Evolutionary conservation across 1,284 basidiomycete genomes (phyloP), one percentile per base, ranked within the genome.

Genomic region (Boletus sp.): DNA sequence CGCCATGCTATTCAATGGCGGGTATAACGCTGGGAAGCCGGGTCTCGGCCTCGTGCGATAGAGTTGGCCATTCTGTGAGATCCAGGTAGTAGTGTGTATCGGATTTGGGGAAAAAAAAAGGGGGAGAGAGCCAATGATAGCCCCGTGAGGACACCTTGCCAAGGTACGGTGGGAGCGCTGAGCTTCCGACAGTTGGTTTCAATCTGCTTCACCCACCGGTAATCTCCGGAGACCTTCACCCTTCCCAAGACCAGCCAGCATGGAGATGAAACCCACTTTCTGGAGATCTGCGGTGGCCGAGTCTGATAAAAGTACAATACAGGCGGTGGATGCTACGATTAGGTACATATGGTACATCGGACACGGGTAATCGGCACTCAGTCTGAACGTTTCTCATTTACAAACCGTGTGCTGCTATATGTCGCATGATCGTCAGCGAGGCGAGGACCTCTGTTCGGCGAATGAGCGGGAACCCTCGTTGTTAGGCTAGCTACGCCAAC

Each of bases 361-460:
- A 36, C 44, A 16, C 43, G 48, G 23, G 29, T 25, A 14, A 20
- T 30, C 43, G 16, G 38, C 19, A 22, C 30, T 33, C 29, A 35
- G 29, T 13, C 34, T 22, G 19, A 29, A 42, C 43, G 22, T 38
- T 39, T 16, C 38, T 39, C 20, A 8, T 25, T 53, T 27, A 53
- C 32, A 53, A 26, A 36, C 74, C 67, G 54, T 81, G 67, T 42
- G 70, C 67, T n/a, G 64, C 72, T 36, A 84, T 82, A 55, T 82
- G 78, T n/a, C 81, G 72, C 80, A 84, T 80, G 53, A 84, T 77
- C 60, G 75, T 73, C 38, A 82, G 61, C 0, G 81, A 76, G 2
- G 78, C 78, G 10, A 84, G 70, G 49, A 84, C 64, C 51, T 84
- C 82, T 84, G 52, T 48, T 44, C 16, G 26, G 35, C 17, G 37